Conservation (phyloP, 1,139 yeast genomes). For the Yamadazyma dushanensis region DNA sequence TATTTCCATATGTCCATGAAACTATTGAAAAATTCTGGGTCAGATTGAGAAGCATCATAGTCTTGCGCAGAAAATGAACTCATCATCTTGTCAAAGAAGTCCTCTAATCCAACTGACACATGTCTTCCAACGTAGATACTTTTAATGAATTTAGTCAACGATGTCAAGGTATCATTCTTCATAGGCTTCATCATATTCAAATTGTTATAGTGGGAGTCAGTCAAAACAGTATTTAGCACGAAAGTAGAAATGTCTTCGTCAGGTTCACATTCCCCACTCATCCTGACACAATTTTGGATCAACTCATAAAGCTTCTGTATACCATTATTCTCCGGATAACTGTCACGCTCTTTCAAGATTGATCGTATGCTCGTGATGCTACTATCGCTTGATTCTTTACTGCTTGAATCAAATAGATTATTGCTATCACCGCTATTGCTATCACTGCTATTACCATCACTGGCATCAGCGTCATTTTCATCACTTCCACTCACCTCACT, state of each 20-base stretch:
- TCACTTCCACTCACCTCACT: not conserved
- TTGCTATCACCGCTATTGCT: not conserved
- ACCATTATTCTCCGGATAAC: not conserved
- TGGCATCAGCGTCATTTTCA: not conserved
- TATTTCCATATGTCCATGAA: slow-evolving; percentile 14
- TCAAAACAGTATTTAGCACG: slow-evolving; percentile 6
- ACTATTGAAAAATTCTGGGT: slow-evolving; percentile 11
- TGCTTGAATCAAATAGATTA: not conserved
- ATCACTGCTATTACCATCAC: not conserved
- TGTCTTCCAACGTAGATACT: slow-evolving; percentile 7
- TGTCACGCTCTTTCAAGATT: slow-evolving; percentile 1
- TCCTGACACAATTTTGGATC: not conserved
- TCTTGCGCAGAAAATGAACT: not conserved
- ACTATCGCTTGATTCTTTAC: not conserved
- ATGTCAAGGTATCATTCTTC: slow-evolving; percentile 1
- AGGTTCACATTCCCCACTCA: slow-evolving; percentile 1
- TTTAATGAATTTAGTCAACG: slow-evolving; percentile 1
- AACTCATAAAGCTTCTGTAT: not conserved
- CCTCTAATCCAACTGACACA: slow-evolving; percentile 3
- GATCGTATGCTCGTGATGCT: not conserved
- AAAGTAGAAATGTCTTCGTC: slow-evolving; percentile 7
- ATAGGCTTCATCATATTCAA: slow-evolving; percentile 5
- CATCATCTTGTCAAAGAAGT: slow-evolving; percentile 7
- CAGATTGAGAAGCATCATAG: not conserved
- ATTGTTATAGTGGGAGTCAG: slow-evolving; percentile 5